Conservation (phyloP, 2,329 filamentous ascomycete species). For the Fusarium sacchari region DNA sequence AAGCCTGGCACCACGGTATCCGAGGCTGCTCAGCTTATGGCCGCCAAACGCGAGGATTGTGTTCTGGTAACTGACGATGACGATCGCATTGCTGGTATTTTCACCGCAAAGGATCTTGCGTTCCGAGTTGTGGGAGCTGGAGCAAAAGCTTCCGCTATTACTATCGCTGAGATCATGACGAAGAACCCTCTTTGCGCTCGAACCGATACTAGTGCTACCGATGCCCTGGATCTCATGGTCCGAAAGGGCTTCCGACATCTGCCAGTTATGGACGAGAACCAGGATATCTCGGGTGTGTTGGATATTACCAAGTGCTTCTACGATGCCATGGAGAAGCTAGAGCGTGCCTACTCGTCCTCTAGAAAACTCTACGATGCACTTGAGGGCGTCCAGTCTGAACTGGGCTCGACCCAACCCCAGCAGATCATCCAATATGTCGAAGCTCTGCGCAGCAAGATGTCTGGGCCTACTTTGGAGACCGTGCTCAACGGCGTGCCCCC, state of each 20-base stretch:
- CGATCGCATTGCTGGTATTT: constrained; percentile 97
- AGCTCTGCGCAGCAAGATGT: constrained; percentile 95
- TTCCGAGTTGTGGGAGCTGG: constrained; percentile 95
- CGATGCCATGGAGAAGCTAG: constrained; percentile 99
- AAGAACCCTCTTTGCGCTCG: constrained; percentile 98
- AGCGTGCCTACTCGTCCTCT: constrained; percentile 97
- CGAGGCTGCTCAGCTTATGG: constrained; percentile 98
- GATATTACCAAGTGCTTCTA: constrained; percentile 99
- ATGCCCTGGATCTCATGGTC: constrained; percentile 97
- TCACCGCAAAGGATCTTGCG: constrained; percentile 97
- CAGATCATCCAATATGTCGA: constrained; percentile 99
- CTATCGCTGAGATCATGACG: constrained; percentile 99
- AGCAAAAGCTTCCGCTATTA: constrained; percentile 87
- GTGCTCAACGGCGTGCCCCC: constrained; percentile 92
- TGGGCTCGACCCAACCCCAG: constrained; percentile 94
- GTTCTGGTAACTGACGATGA: constrained; percentile 98
- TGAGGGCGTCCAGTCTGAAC: constrained; percentile 96
- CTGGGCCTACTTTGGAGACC: constrained; percentile 92
- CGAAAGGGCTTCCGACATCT: constrained; percentile 97
- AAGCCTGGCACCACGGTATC: constrained; percentile 94
- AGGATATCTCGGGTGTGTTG: constrained; percentile 96
- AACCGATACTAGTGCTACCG: constrained; percentile 97
- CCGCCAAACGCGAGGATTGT: constrained; percentile 97
- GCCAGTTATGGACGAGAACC: constrained; percentile 99
- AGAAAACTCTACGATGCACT: constrained; percentile 96